Evolutionary conservation across 345 rosid genomes (phyloP).

Genomic region (Linum usitatissimum): DNA sequence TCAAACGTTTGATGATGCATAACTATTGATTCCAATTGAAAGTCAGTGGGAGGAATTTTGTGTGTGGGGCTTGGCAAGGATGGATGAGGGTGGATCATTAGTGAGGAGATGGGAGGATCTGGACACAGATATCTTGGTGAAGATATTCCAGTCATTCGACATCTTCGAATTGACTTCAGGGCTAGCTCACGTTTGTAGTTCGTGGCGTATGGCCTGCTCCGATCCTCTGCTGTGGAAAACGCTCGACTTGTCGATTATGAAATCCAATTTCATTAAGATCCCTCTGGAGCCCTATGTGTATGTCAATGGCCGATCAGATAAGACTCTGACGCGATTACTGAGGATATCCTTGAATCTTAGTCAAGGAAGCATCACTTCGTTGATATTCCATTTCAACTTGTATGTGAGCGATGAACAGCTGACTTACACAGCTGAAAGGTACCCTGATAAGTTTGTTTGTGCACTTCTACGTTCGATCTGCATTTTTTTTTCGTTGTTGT

Average conservation of each 20-base stretch:
- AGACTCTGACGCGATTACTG: slow-evolving; percentile 40
- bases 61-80: slow-evolving; percentile 4
- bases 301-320: slow-evolving; percentile 47
- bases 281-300: slow-evolving; percentile 70
- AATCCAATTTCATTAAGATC: slow-evolving; percentile 61
- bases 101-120: slow-evolving; percentile 73
- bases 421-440: slow-evolving; percentile 80
- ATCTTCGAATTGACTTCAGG: slow-evolving; percentile 50
- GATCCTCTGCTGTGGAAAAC: slow-evolving; percentile 87
- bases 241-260: slow-evolving; percentile 60
- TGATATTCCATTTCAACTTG: slow-evolving; percentile 59
- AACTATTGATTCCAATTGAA: neutral
- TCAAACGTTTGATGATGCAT: neutral
- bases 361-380: slow-evolving; percentile 37
- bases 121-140: slow-evolving; percentile 58
- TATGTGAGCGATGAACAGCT: slow-evolving; percentile 64
- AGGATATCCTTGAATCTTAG: slow-evolving; percentile 67
- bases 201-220: slow-evolving; percentile 69
- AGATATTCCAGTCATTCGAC: slow-evolving; percentile 46
- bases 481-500: neutral
- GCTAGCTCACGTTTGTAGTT: slow-evolving; percentile 65
- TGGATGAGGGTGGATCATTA: slow-evolving; percentile 37
- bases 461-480: neutral
- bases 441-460: neutral
- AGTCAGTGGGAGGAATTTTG: neutral